Evolutionary conservation across 129 eudicot genomes (phyloP).

Genomic region (Smallanthus sonchifolius): DNA sequence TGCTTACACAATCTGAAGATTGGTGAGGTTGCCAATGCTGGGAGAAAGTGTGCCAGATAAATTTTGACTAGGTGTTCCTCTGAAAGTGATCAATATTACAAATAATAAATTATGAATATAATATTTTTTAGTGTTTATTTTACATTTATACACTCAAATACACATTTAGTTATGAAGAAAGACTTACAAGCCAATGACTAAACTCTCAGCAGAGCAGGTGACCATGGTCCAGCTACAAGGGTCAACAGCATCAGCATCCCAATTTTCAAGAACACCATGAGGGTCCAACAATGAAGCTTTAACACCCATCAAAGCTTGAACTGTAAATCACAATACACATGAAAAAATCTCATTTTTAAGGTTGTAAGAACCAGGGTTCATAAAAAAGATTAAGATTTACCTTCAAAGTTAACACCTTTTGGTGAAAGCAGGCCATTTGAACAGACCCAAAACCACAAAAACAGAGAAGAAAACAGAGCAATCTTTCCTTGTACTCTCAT

Average conservation of each 20-base stretch:
- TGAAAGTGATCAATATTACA: slow-evolving; percentile 23
- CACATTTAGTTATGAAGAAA: slow-evolving; percentile 9
- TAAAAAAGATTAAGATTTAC: slow-evolving; percentile 29
- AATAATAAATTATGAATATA: background rate
- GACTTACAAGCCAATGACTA: slow-evolving; percentile 89
- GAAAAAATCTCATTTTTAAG: background rate
- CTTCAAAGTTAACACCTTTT: slow-evolving; percentile 97
- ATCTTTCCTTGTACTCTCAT: slow-evolving; percentile 41
- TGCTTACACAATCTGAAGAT: slow-evolving; percentile 78
- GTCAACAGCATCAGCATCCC: slow-evolving; percentile 96
- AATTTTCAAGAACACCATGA: slow-evolving; percentile 85
- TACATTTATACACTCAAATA: background rate
- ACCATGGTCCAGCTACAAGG: slow-evolving; percentile 98
- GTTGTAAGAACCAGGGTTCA: background rate
- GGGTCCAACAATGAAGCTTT: slow-evolving; percentile 78
- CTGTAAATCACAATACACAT: slow-evolving; percentile 42
- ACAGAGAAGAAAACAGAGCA: slow-evolving; percentile 37
- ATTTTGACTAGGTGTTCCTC: slow-evolving; percentile 91
- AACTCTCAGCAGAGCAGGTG: slow-evolving; percentile 74
- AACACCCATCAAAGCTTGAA: slow-evolving; percentile 90
- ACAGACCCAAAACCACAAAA: slow-evolving; percentile 37
- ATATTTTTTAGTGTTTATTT: no score
- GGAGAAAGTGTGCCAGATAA: slow-evolving; percentile 79
- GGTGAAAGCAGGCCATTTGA: slow-evolving; percentile 68
- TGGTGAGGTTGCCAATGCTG: slow-evolving; percentile 88